These are phyloP conservation scores for Peniophora sp. DNA, from an alignment of 1,284 basidiomycete genomes.

Conservation along the genomic window DNA sequence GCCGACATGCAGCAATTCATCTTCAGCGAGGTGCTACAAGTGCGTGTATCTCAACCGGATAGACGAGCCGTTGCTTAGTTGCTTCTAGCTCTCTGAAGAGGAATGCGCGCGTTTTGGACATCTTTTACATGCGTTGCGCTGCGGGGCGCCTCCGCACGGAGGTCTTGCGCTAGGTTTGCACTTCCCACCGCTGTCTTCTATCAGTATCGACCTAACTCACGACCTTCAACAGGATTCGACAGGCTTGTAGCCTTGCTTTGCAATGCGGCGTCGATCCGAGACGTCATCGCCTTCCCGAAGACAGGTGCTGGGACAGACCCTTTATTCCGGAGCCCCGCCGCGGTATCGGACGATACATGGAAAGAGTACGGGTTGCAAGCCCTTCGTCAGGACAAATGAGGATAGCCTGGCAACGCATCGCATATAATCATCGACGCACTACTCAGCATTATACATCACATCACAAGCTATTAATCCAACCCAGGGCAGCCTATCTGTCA, in stretches of 20 bases:
- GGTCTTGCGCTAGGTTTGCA: constrained; percentile 81
- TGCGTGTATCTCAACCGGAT: constrained; percentile 18
- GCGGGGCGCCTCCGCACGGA: constrained; percentile 93
- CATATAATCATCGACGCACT: too few relatives aligned
- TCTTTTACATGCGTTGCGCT: constrained; percentile 77
- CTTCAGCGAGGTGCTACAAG: constrained; percentile 73
- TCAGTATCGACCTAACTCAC: background rate
- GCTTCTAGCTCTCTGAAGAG: constrained; percentile 52
- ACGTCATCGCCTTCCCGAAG: constrained; percentile 97
- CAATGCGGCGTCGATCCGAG: constrained; percentile 77
- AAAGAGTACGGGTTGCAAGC: constrained; percentile 51
- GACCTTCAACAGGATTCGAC: constrained; percentile 74
- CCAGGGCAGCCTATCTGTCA: too few relatives aligned
- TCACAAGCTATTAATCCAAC: too few relatives aligned
- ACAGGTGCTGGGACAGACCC: constrained; percentile 78
- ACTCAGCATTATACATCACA: too few relatives aligned
- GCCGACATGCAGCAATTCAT: constrained; percentile 79
- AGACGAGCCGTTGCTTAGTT: background rate
- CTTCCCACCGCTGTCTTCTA: constrained; percentile 2
- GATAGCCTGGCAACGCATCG: too few relatives aligned
- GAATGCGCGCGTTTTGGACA: constrained; percentile 79
- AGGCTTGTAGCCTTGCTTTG: constrained; percentile 87
- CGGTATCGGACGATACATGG: constrained; percentile 47
- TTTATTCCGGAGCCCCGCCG: constrained; percentile 82
- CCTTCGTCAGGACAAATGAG: too few relatives aligned